These are phyloP conservation scores for Hibiscus tridactylites DNA, from an alignment of 345 rosid genomes.

Conservation along the genomic window DNA sequence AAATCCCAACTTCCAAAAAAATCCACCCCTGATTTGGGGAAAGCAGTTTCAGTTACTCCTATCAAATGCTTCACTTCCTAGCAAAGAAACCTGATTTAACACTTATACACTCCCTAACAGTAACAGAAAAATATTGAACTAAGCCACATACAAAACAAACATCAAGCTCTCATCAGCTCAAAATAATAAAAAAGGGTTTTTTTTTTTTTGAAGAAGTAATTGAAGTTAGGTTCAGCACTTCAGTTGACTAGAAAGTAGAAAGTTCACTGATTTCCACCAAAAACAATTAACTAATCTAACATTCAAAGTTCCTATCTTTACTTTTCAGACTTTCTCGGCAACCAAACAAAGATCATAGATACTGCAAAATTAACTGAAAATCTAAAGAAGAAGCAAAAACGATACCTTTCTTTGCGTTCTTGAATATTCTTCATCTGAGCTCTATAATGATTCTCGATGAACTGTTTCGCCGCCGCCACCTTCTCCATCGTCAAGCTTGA, in stretches of 20 bases:
- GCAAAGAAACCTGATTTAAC: too few species aligned
- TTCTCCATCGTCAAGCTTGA: constrained; percentile 96
- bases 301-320: constrained; percentile 9
- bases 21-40: neutral
- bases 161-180: too few species aligned
- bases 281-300: neutral
- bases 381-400: neutral
- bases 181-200: too few species aligned
- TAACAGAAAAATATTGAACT: too few species aligned
- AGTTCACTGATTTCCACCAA: constrained; percentile 8
- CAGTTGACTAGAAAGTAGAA: constrained; percentile 17
- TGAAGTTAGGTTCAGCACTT: neutral
- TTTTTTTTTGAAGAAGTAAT: neutral
- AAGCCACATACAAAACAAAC: too few species aligned
- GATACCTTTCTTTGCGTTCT: constrained; percentile 82
- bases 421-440: constrained; percentile 82
- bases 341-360: constrained; percentile 12
- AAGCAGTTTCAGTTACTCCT: too few species aligned
- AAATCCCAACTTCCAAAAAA: too few species aligned
- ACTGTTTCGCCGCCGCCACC: constrained; percentile 95
- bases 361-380: constrained; percentile 5
- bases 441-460: constrained; percentile 91
- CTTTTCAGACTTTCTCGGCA: constrained; percentile 3
- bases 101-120: too few species aligned
- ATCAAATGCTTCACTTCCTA: too few species aligned